Evolutionary conservation across 169 alveolate species (phyloP).

Genomic region (Babesia ovis): DNA sequence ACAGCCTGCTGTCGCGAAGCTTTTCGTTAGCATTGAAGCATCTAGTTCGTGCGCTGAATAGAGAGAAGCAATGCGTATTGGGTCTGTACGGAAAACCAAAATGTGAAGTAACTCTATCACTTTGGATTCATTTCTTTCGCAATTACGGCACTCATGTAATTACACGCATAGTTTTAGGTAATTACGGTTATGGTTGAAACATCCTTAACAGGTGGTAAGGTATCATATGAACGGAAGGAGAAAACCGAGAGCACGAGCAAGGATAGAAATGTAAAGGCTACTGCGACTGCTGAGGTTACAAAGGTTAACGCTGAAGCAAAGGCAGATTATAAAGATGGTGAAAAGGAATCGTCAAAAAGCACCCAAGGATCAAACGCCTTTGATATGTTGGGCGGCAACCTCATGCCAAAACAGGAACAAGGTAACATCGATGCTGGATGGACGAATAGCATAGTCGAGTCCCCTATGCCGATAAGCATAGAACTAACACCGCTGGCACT

Average conservation of each 20-base stretch:
- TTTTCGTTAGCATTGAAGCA: slow-evolving; percentile 10
- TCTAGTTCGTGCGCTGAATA: neutral
- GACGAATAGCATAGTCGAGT: neutral
- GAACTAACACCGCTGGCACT: slow-evolving; percentile 26
- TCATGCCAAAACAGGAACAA: neutral
- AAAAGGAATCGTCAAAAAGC: neutral
- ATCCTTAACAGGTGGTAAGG: slow-evolving; percentile 35
- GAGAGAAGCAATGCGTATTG: neutral
- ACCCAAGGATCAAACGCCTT: neutral
- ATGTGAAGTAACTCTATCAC: neutral
- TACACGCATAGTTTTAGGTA: slow-evolving; percentile 41
- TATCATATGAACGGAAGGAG: neutral
- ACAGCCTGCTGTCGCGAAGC: slow-evolving; percentile 10
- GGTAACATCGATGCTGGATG: slow-evolving; percentile 2
- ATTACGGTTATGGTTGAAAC: neutral
- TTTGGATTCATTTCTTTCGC: slow-evolving; percentile 29
- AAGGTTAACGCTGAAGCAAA: no score
- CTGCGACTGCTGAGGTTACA: neutral
- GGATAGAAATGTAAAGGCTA: neutral
- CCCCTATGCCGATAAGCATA: slow-evolving; percentile 33
- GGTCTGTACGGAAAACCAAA: neutral
- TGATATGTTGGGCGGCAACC: slow-evolving; percentile 21
- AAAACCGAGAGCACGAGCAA: no score
- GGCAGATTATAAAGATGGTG: neutral
- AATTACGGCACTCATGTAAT: slow-evolving; percentile 51